phyloP scores from a whole-genome alignment of 2,329 filamentous ascomycete species.

The Hypoxylon sp. region DNA sequence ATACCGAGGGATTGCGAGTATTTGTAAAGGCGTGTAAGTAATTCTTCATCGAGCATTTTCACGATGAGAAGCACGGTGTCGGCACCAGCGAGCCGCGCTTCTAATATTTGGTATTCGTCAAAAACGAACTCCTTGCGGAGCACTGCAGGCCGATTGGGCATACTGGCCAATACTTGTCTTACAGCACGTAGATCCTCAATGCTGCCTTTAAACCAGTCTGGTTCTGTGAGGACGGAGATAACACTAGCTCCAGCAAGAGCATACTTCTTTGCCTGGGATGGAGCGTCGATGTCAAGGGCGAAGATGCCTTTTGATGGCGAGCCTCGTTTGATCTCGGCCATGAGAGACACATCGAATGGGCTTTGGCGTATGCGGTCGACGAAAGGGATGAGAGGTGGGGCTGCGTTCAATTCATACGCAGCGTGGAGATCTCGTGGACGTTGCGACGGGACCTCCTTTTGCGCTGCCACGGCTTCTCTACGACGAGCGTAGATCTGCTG shows the following conservation, averaged over 20 bases:
- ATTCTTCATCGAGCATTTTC: slow-evolving; percentile 87
- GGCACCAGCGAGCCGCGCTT: slow-evolving; percentile 89
- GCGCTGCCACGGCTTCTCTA: slow-evolving; percentile 75
- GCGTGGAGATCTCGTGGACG: slow-evolving; percentile 84
- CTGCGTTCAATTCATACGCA: slow-evolving; percentile 82
- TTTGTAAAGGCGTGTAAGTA: slow-evolving; percentile 80
- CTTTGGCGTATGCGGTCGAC: slow-evolving; percentile 81
- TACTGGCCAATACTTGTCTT: slow-evolving; percentile 84
- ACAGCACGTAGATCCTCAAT: slow-evolving; percentile 92
- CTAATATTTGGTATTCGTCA: slow-evolving; percentile 97
- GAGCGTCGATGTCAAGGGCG: slow-evolving; percentile 84
- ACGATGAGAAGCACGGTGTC: slow-evolving; percentile 96
- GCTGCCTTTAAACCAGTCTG: slow-evolving; percentile 98
- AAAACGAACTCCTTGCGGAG: slow-evolving; percentile 97
- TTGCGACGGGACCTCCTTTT: slow-evolving; percentile 87
- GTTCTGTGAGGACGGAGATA: slow-evolving; percentile 98
- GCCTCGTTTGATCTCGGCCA: slow-evolving; percentile 97
- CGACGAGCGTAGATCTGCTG: slow-evolving; percentile 90
- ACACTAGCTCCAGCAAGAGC: slow-evolving; percentile 94
- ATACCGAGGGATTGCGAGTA: slow-evolving; percentile 93
- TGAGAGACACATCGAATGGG: slow-evolving; percentile 86
- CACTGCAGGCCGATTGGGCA: slow-evolving; percentile 91
- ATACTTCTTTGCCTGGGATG: slow-evolving; percentile 89
- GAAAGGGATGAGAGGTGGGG: slow-evolving; percentile 85
- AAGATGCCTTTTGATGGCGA: slow-evolving; percentile 98